Evolutionary conservation across 78 protist genomes (phyloP).

Genomic region (Dictyostelium brefeldianum): DNA sequence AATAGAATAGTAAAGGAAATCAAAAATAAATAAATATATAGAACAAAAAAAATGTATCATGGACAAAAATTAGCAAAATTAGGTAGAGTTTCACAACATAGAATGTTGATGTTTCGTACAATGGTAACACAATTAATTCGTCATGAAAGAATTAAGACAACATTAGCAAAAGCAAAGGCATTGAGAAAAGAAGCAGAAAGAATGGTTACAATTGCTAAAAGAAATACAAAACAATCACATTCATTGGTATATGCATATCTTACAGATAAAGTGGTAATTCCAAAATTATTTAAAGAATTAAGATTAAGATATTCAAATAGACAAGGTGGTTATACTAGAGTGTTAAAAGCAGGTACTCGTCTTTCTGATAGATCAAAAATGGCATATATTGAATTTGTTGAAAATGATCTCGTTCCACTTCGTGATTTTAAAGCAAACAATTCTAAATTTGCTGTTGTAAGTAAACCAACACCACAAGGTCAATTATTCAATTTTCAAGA

Average conservation of each 20-base stretch:
- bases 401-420: constrained; percentile 52
- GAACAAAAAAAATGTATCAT: background rate
- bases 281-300: constrained; percentile 52
- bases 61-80: constrained; percentile 50
- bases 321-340: constrained; percentile 87
- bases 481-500: constrained; percentile 16
- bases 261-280: constrained; percentile 36
- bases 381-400: constrained; percentile 87
- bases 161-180: constrained; percentile 83
- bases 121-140: constrained; percentile 73
- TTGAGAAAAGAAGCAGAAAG: constrained; percentile 77
- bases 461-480: constrained; percentile 33
- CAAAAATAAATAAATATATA: background rate
- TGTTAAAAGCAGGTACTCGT: constrained; percentile 72
- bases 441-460: constrained; percentile 7
- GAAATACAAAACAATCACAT: constrained; percentile 69
- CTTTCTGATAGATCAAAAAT: constrained; percentile 63
- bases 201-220: constrained; percentile 78
- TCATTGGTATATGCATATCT: constrained; percentile 44
- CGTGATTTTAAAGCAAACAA: constrained; percentile 70
- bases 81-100: constrained; percentile 56
- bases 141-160: constrained; percentile 88
- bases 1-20: background rate
- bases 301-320: constrained; percentile 56
- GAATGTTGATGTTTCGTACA: constrained; percentile 84